A percentile compares a stretch with the other conserved stretches of the same genome.
Evolutionary conservation across 2,329 filamentous ascomycete species (phyloP).

Genomic region (Epichloe typhina): DNA sequence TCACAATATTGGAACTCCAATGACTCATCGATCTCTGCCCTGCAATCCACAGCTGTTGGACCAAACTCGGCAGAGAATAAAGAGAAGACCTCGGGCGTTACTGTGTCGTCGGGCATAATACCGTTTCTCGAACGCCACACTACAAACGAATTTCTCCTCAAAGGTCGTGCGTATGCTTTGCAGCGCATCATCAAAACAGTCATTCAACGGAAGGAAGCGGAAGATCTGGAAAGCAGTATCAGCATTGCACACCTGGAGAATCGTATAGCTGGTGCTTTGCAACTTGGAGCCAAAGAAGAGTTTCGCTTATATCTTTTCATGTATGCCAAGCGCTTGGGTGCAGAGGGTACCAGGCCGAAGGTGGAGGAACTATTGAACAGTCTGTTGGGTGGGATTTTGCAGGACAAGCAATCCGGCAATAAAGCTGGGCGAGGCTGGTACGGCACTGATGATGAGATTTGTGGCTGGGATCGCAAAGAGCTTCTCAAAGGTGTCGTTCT

Average conservation of each 20-base stretch:
- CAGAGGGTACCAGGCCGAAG: conserved; percentile 75
- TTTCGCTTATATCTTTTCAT: conserved; percentile 93
- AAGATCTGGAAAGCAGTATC: conserved; percentile 79
- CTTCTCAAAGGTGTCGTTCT: conserved; percentile 82
- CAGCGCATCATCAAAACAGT: conserved; percentile 85
- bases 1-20: conserved; percentile 99
- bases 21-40: conserved; percentile 72
- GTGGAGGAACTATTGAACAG: conserved; percentile 84
- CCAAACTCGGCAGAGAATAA: conserved; percentile 35
- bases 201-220: conserved; percentile 78
- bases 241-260: conserved; percentile 95
- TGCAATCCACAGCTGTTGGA: conserved; percentile 59
- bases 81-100: conserved; percentile 32
- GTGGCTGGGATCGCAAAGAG: conserved; percentile 82
- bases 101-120: conserved; percentile 80
- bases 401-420: conserved; percentile 38
- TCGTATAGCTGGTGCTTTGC: conserved; percentile 75
- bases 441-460: conserved; percentile 57
- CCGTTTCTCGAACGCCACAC: conserved; percentile 89
- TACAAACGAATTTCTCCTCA: conserved; percentile 80
- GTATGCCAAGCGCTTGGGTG: conserved; percentile 92
- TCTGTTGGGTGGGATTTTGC: conserved; percentile 59
- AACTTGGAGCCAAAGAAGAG: conserved; percentile 76
- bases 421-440: conserved; percentile 46
- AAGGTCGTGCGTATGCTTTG: conserved; percentile 81